phyloP scores from a whole-genome alignment of 805 yeast species.

The Saccharomycopsis sp. region DNA sequence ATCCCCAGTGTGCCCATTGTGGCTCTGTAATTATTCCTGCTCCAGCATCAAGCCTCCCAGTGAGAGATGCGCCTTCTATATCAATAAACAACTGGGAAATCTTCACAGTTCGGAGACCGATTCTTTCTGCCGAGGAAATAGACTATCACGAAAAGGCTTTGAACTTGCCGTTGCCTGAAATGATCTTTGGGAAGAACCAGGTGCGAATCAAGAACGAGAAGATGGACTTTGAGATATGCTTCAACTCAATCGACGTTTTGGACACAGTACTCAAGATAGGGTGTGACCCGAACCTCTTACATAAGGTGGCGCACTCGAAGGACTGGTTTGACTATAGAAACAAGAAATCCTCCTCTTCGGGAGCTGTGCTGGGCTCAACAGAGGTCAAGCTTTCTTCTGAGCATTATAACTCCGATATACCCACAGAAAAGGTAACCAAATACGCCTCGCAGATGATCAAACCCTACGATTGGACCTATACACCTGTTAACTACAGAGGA shows the following conservation, averaged over 20 bases:
- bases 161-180: constrained; percentile 87
- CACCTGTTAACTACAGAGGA: constrained; percentile 67
- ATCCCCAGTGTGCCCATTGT: constrained; percentile 53
- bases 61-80: constrained; percentile 63
- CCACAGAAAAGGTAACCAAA: constrained; percentile 29
- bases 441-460: constrained; percentile 52
- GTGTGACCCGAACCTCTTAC: constrained; percentile 37
- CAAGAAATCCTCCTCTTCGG: constrained; percentile 21
- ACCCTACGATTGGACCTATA: constrained; percentile 96
- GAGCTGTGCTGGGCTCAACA: constrained; percentile 26
- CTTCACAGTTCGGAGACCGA: constrained; percentile 66
- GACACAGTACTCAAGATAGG: constrained; percentile 39
- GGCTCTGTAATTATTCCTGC: constrained; percentile 74
- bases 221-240: constrained; percentile 44
- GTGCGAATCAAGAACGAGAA: constrained; percentile 43
- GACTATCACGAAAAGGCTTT: constrained; percentile 58
- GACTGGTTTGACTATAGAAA: constrained; percentile 59
- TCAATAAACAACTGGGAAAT: constrained; percentile 70
- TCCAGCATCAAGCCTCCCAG: constrained; percentile 59
- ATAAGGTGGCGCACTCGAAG: constrained; percentile 78
- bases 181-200: constrained; percentile 87
- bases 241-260: constrained; percentile 74
- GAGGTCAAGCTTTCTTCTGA: constrained; percentile 18
- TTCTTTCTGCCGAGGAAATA: constrained; percentile 64
- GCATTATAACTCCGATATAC: constrained; percentile 25